phyloP scores from a whole-genome alignment of 192 early-diverging fungal species.

The Linnemannia exigua region DNA sequence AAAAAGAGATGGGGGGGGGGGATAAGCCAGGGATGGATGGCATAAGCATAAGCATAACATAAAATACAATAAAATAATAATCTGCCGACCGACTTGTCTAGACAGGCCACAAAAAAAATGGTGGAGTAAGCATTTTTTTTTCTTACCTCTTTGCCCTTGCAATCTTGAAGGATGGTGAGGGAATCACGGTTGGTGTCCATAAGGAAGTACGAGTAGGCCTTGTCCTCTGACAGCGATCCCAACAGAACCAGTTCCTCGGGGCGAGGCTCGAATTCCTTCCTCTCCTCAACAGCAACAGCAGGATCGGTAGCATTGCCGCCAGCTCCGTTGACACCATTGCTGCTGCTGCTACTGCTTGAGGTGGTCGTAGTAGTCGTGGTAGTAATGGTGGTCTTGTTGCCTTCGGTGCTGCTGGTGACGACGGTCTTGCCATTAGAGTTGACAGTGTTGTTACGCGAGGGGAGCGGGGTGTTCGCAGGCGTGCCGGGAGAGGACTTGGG shows the following conservation, averaged over 20 bases:
- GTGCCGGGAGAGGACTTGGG: neutral
- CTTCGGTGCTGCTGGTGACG: neutral
- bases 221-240: slow-evolving; percentile 61
- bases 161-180: slow-evolving; percentile 60
- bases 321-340: neutral
- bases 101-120: neutral
- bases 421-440: neutral
- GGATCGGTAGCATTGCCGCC: neutral
- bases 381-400: neutral
- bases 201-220: slow-evolving; percentile 65
- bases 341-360: neutral
- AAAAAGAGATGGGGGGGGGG: no score
- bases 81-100: no score
- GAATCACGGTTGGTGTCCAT: slow-evolving; percentile 51
- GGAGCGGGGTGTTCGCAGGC: neutral
- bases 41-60: neutral
- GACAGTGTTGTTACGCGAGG: neutral
- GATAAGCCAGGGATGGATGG: neutral
- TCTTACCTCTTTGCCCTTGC: slow-evolving; percentile 53
- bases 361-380: no score
- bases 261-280: neutral
- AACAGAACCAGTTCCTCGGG: slow-evolving; percentile 41
- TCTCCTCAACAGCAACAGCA: neutral
- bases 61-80: neutral
- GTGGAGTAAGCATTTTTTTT: neutral